phyloP scores from a whole-genome alignment of 2,329 filamentous ascomycete genomes.

The Trichoderma polysporum region DNA sequence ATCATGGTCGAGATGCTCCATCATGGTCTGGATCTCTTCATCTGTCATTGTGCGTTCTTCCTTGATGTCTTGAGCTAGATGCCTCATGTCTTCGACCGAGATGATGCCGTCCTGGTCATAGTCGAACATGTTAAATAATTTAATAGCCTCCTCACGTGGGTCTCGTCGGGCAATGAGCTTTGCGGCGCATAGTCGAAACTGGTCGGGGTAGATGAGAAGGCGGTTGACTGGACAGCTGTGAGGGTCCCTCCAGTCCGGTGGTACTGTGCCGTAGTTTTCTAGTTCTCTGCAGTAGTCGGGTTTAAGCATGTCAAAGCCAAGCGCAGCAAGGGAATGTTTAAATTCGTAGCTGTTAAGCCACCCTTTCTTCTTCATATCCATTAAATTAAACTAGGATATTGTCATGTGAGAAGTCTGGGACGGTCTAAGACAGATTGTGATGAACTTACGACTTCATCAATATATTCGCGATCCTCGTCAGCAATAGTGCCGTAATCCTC shows the following conservation, averaged over 20 bases:
- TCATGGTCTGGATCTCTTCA: constrained; percentile 91
- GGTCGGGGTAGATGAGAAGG: constrained; percentile 53
- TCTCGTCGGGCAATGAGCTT: constrained; percentile 78
- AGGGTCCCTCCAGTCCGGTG: constrained; percentile 54
- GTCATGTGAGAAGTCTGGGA: constrained; percentile 24
- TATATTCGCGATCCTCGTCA: constrained; percentile 90
- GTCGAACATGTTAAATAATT: constrained; percentile 93
- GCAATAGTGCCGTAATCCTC: constrained; percentile 54
- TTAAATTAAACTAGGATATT: constrained; percentile 73
- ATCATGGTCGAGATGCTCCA: constrained; percentile 95
- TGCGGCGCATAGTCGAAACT: constrained; percentile 69
- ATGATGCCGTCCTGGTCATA: constrained; percentile 89
- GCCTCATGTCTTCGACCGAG: constrained; percentile 79
- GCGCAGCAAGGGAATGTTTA: constrained; percentile 90
- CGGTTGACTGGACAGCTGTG: constrained; percentile 45
- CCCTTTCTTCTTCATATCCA: constrained; percentile 93
- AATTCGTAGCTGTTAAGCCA: constrained; percentile 98
- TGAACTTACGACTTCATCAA: constrained; percentile 80
- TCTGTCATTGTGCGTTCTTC: constrained; percentile 79
- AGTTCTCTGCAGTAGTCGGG: constrained; percentile 79
- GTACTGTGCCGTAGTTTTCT: constrained; percentile 74
- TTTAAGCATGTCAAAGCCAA: constrained; percentile 90
- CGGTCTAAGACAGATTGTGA: background rate
- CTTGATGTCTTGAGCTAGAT: constrained; percentile 86
- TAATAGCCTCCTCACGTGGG: constrained; percentile 84